Conservation (phyloP, 78 protist genomes). For the Speleostelium caveatum region DNA sequence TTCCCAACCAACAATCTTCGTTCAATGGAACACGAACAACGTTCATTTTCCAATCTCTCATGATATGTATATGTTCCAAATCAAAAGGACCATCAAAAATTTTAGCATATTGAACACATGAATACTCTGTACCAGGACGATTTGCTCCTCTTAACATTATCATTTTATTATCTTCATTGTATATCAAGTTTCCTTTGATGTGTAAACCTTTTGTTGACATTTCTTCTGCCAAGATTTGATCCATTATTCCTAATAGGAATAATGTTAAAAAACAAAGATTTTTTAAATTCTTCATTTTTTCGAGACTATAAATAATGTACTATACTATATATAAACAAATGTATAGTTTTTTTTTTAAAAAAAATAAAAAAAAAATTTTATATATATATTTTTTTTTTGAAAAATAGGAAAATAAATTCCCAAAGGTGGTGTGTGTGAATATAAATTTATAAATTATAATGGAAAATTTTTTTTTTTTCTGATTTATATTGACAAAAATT, state of each 20-base stretch:
- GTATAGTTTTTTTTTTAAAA: background rate
- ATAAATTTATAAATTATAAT: too few species aligned
- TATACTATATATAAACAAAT: too few species aligned
- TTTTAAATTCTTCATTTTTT: background rate
- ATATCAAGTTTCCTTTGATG: constrained; percentile 27
- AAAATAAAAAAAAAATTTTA: too few species aligned
- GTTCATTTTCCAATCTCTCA: constrained; percentile 60
- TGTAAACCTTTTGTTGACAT: constrained; percentile 36
- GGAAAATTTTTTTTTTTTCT: background rate
- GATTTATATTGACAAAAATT: background rate
- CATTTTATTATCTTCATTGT: constrained; percentile 23
- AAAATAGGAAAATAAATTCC: background rate
- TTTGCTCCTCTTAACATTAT: constrained; percentile 50
- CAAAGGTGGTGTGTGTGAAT: too few species aligned
- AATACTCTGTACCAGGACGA: constrained; percentile 74
- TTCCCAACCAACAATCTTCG: constrained; percentile 76
- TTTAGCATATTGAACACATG: constrained; percentile 63
- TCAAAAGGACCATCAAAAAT: constrained; percentile 62
- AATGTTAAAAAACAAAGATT: background rate
- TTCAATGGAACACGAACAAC: constrained; percentile 62
- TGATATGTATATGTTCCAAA: constrained; percentile 7
- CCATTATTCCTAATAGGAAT: background rate
- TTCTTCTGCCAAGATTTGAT: background rate
- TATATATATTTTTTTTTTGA: too few species aligned
- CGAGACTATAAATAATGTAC: too few species aligned